A percentile compares a stretch with the other conserved stretches of the same genome.
Conservation (phyloP, 1,284 basidiomycete species). For the Naganishia sp. region DNA sequence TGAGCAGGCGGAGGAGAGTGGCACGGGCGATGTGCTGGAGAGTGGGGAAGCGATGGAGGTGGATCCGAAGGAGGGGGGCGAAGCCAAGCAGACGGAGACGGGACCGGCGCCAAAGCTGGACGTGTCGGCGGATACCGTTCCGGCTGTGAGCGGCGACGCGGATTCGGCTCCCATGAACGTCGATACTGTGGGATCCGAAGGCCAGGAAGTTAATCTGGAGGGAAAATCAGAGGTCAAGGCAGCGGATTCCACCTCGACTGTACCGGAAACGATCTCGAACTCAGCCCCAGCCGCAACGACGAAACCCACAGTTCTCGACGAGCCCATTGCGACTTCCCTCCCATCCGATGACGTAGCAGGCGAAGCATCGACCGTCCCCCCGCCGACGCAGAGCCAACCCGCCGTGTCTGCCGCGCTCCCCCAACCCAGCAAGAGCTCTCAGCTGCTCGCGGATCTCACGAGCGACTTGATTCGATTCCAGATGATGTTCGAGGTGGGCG, state of each 20-base stretch:
- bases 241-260: not conserved
- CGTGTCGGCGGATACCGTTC: no score
- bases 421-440: slow-evolving; percentile 59
- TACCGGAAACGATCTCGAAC: not conserved
- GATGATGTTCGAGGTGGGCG: slow-evolving; percentile 71
- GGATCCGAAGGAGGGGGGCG: slow-evolving; percentile 25
- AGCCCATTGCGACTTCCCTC: not conserved
- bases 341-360: not conserved
- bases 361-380: slow-evolving; percentile 6
- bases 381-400: slow-evolving; percentile 4
- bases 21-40: not conserved
- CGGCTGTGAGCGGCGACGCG: not conserved
- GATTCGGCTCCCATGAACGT: not conserved
- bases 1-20: slow-evolving; percentile 29
- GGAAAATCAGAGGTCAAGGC: not conserved
- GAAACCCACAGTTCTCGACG: not conserved
- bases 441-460: slow-evolving; percentile 84
- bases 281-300: not conserved
- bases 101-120: not conserved
- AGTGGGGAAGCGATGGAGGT: slow-evolving; percentile 4
- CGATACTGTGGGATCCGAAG: not conserved
- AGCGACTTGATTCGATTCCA: slow-evolving; percentile 82
- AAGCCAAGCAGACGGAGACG: not conserved
- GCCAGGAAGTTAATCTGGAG: not conserved
- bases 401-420: slow-evolving; percentile 16